These are phyloP conservation scores for Neurospora crassa DNA, from an alignment of 2,329 filamentous ascomycete species.

Conservation along the genomic window DNA sequence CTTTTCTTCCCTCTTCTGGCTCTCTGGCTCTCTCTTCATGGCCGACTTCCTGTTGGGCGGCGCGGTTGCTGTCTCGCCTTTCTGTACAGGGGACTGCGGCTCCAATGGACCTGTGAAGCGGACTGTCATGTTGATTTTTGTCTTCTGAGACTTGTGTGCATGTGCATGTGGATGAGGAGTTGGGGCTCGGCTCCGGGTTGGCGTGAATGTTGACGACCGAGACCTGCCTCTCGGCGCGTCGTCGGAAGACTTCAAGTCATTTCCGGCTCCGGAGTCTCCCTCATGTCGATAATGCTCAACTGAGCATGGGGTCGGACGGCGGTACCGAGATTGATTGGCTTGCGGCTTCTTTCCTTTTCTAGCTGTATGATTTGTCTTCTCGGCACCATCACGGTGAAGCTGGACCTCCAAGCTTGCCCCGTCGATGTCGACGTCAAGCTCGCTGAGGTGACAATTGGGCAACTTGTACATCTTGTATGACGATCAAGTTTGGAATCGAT, in stretches of 20 bases:
- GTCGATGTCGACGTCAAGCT: background rate
- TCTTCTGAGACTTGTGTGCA: too few relatives aligned
- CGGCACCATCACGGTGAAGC: background rate
- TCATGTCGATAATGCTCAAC: background rate
- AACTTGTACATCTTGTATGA: background rate
- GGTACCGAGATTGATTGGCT: background rate
- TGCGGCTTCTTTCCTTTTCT: background rate
- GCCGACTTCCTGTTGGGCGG: background rate
- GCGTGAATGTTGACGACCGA: background rate
- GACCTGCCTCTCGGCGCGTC: background rate
- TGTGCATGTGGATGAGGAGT: background rate
- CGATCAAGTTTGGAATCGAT: background rate
- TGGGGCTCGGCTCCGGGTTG: background rate
- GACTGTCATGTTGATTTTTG: too few relatives aligned
- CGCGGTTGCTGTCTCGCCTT: background rate
- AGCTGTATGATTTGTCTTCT: background rate
- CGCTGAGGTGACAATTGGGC: background rate
- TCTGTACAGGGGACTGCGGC: background rate
- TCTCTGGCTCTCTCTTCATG: background rate
- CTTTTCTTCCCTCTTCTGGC: background rate
- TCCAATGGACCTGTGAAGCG: background rate
- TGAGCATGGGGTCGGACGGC: background rate
- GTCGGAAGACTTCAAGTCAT: background rate
- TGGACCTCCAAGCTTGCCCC: background rate
- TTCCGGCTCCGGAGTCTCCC: fast-evolving